Evolutionary conservation across 768 basidiomycete genomes (phyloP), one percentile per base, ranked within the genome.

Genomic region (Termitomyces sp.): DNA sequence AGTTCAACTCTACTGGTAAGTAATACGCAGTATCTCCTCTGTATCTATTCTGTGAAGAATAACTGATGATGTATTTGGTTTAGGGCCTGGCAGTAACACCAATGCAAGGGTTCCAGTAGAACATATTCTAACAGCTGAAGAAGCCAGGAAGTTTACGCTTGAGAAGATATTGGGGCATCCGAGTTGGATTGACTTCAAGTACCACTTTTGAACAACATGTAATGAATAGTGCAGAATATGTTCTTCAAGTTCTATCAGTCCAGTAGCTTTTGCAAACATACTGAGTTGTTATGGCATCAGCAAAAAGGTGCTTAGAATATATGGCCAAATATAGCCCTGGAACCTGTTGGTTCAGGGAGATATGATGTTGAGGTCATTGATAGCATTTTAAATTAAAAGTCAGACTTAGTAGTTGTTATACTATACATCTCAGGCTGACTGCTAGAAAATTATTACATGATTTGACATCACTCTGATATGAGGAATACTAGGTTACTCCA

Each of bases 11-110:
- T 1, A 71, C 71, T 22, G 84, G 85, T 79, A 60, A 37, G 52
- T 16, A 37, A n/a, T n/a, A 16, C 39, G 46, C 2, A 34, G 26
- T 24, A 7, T 32, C 29, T 31, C n/a, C 27, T 20, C 18, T 14
- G 31, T 8, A 2, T 16, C 14, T 1, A 22, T 39, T 8, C 27
- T 29, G 22, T 27, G 39, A n/a, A 14, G 27, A 29, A 51, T 20
- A n/a, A 7, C 50, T 52, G 32, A 39, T 34, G 44, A 32, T 32
- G n/a, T 59, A n/a, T 6, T 3, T 44, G 32, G 9, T 42, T 26
- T 26, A 82, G 84, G 84, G 37, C 79, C 83, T 5, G 83, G 84
- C 32, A 78, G 81, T n/a, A 73, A 79, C 60, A 75, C 69, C 1
- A 68, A 72, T 3, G 64, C 68, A 44, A 76, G 83, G 7, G 71